Base-by-base conservation (phyloP, 2,329 filamentous ascomycete species). In the Hypoxylon sp. region DNA sequence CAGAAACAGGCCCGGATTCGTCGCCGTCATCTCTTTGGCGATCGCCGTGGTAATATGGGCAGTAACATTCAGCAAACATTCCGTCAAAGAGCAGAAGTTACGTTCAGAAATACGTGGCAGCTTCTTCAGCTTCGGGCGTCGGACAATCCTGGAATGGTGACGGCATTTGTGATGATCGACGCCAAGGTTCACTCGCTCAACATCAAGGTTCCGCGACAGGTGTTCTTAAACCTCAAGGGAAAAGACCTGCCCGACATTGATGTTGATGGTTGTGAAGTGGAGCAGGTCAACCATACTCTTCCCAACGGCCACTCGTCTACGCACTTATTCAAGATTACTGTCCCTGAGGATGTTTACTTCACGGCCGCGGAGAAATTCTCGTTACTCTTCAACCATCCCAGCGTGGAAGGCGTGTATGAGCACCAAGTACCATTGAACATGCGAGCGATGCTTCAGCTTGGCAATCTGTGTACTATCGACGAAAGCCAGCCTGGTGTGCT, bases 381-480 rank as follows among this genome's bases (percentile, higher is more conserved):
- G 1, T 77, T 88, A 23, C 79, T 98, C 1, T 94, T 97, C 78
- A 92, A 94, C 62, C 93, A 99, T 71, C 86, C 92, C 0, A 97
- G 92, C 73, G 91, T 99, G 1, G 95, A 99, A 75, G 96, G 96
- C 24, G 92, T 99, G 11, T 99, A 99, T 70, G 96, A 99, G 77
- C 94, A 89, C 69, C 90, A 97, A 65, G 83, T 99, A 1, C 92
- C 96, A 1, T 80, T 98, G 4, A 91, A 91, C 62, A 84, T 96
- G 43, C 86, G 94, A 35, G 95, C 94, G 3, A 84, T 99, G 26
- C 83, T 99, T 8, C 90, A 95, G 66, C 80, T 99, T 1, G 96
- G 95, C 37, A 97, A 91, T 69, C 80, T 90, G 24, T 99, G 95
- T 72, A 96, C 92, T 2, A 96, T 99, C 65, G 95, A 99, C 69